Evolutionary conservation across 169 alveolate species (phyloP), one percentile per base, ranked within the genome.

Genomic region (Plasmodium chabaudi): DNA sequence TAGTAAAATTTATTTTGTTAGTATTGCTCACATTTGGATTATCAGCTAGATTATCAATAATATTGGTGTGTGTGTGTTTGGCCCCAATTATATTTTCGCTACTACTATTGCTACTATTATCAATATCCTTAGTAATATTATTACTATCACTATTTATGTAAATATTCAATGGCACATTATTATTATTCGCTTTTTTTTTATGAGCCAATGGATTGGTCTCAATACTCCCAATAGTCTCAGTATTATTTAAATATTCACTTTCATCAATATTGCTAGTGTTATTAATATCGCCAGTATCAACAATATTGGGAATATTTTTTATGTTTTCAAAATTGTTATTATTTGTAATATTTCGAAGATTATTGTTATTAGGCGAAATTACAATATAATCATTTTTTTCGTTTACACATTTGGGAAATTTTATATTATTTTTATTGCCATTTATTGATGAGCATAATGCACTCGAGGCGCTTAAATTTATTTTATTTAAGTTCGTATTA

Each of bases 321-420:
- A 51, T n/a, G 59, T 12, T 12, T 51, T 51, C 21, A 6, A 51
- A n/a, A n/a, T 51, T 13, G 17, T 13, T 21, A n/a, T 12, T 44
- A 27, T 10, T 55, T 21, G 13, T 15, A 15, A 27, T 12, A n/a
- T 21, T 46, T 56, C 70, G 1, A 51, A 7, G 10, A 39, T 51
- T 34, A 71, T 55, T 70, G n/a, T 70, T 55, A 75, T 42, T 75
- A 21, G 23, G 55, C 7, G n/a, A 42, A 12, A 15, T 23, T 25
- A 34, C n/a, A 21, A 60, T n/a, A 46, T 39, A 74, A 74, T 49
- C 10, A 39, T 74, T 67, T 6, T 9, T 73, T 19, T 65, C 74
- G 9, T 74, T 74, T 44, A 65, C 51, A 34, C 47, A 51, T 49
- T 74, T 73, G 49, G 42, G 39, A 61, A 23, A 53, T 17, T 74